These are phyloP conservation scores for Metschnikowia reukaufii DNA, from an alignment of 805 yeast species.

Conservation along the genomic window DNA sequence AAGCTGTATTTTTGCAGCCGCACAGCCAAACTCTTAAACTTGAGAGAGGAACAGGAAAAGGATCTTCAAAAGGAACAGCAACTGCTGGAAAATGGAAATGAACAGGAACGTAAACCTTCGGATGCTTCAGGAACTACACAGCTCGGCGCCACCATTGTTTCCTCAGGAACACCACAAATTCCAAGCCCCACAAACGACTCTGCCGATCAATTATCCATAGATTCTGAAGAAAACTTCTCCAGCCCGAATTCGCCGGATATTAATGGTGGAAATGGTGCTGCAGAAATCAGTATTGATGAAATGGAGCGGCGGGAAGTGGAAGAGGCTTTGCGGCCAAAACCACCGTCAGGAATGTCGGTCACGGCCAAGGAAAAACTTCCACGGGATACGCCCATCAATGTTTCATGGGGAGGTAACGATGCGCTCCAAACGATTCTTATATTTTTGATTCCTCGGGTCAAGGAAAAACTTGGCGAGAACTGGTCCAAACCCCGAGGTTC, in stretches of 20 bases:
- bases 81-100: background rate
- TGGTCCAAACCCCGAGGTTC: slow-evolving; percentile 22
- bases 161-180: too few relatives aligned
- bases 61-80: background rate
- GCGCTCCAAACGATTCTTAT: slow-evolving; percentile 44
- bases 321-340: slow-evolving; percentile 46
- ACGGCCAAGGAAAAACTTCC: slow-evolving; percentile 57
- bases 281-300: slow-evolving; percentile 2
- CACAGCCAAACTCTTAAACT: slow-evolving; percentile 15
- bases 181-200: background rate
- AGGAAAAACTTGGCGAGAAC: slow-evolving; percentile 26
- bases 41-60: background rate
- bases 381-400: slow-evolving; percentile 46
- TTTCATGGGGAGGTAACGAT: slow-evolving; percentile 59
- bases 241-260: background rate
- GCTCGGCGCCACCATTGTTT: too few relatives aligned
- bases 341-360: slow-evolving; percentile 61
- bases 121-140: too few relatives aligned
- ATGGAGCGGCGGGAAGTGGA: slow-evolving; percentile 27
- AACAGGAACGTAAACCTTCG: background rate
- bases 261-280: background rate
- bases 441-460: slow-evolving; percentile 39
- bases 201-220: slow-evolving; percentile 4
- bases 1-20: slow-evolving; percentile 26
- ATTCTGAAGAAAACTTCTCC: background rate